These are phyloP conservation scores for Fragaria nilgerrensis DNA, from an alignment of 306 rosid species.

Conservation along the genomic window DNA sequence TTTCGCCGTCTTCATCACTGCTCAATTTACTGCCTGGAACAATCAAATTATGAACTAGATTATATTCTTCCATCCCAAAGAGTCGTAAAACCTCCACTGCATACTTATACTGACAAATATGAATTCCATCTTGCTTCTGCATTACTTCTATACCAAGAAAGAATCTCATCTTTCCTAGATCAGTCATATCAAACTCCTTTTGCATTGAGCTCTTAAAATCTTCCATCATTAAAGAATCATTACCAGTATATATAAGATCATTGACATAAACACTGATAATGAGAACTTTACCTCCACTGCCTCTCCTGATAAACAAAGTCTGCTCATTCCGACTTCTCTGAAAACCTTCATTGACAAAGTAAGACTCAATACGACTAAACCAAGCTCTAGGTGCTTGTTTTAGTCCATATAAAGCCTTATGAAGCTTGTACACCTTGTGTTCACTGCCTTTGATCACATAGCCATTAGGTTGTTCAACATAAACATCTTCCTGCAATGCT, in stretches of 20 bases:
- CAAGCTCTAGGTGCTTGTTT: too few relatives aligned
- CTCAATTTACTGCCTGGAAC: background rate
- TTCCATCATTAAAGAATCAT: background rate
- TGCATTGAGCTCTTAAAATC: background rate
- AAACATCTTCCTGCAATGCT: background rate
- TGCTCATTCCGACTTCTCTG: background rate
- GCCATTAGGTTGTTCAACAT: background rate
- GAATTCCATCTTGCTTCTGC: background rate
- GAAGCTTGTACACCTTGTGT: background rate
- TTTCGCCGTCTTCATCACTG: too few relatives aligned
- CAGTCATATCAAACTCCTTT: background rate
- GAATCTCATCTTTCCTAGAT: background rate
- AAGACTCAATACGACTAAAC: background rate
- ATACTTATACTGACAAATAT: too few relatives aligned
- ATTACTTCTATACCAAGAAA: background rate
- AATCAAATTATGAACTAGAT: too few relatives aligned
- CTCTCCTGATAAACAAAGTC: background rate
- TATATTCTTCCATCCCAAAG: background rate
- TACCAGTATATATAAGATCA: background rate
- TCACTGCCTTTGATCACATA: background rate
- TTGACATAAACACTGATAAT: too few relatives aligned
- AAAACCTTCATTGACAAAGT: background rate
- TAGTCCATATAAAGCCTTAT: background rate
- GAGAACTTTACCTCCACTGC: background rate
- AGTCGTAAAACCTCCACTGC: too few relatives aligned